Evolutionary conservation across 805 yeast genomes (phyloP), one percentile per base, ranked within the genome.

Genomic region (Candida berthetii): DNA sequence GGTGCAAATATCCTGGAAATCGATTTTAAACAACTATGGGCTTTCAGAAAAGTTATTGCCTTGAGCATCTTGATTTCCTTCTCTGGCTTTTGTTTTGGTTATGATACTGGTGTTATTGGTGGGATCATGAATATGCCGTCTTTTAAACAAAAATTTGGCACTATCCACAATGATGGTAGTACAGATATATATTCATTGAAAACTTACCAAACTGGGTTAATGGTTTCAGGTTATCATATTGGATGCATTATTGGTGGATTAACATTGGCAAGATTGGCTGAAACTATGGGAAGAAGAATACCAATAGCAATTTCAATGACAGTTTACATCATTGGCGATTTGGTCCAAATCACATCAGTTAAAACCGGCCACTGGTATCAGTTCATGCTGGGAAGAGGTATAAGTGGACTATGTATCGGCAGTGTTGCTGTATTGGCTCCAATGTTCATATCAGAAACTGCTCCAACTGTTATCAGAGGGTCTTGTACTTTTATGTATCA

Each of bases 351-450:
- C 39, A 60, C 82, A 11, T 65, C 82, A 7, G 55, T 64, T 9
- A 55, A 56, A 14, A 36, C 49, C 3, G 48, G 59, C 22, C 62
- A 65, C 24, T 82, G 88, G 88, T 74, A 71, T 53, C 87, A 80
- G 58, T 72, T 74, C 50, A 68, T 76, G 45, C 60, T 79, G 45
- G 89, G 88, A 27, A 71, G 90, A 64, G 70, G 76, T 29, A 61
- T 85, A 38, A 73, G 82, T 22, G 96, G 96, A 9, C 46, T 85
- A 7, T 82, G 85, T 22, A 84, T 86, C 42, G 96, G 96, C 34
- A 69, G 78, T 22, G 68, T 80, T 27, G 79, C 90, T 7, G 87
- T 87, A 15, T 66, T 82, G 40, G 85, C 80, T 13, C 90, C 93
- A 27, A 68, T 85, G 64, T 79, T 78, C 58, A 75, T 81, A 41